These are phyloP conservation scores for Colletotrichum viniferum DNA, from an alignment of 2,329 filamentous ascomycete genomes.

Conservation along the genomic window DNA sequence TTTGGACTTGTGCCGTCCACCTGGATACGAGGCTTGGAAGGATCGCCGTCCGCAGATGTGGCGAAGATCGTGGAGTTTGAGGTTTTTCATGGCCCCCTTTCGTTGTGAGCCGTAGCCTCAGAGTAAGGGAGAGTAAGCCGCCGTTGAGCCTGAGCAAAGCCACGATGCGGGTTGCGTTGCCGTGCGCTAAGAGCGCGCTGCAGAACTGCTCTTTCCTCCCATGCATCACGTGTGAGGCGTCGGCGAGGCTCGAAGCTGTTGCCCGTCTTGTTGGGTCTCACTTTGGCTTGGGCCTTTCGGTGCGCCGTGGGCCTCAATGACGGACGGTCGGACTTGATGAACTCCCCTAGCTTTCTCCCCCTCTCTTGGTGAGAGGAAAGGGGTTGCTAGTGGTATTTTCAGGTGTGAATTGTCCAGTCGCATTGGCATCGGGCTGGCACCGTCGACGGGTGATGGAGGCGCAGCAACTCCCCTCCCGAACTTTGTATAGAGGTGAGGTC, in stretches of 20 bases:
- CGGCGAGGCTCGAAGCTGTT: not conserved
- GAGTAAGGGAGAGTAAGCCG: not conserved
- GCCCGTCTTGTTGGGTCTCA: not conserved
- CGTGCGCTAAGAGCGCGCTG: not conserved
- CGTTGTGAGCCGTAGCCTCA: not conserved
- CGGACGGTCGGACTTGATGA: not conserved
- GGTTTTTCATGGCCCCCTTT: not conserved
- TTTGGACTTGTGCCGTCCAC: not conserved
- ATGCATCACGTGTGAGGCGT: not conserved
- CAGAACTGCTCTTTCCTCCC: not conserved
- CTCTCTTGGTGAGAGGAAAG: not conserved
- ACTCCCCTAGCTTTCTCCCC: not conserved
- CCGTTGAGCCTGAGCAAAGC: not conserved
- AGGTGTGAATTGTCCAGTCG: constrained; percentile 1
- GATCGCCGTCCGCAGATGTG: not conserved
- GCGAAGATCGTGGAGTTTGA: not conserved
- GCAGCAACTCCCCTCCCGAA: not conserved
- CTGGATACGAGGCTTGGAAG: not conserved
- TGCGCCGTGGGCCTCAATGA: not conserved
- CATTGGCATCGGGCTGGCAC: not conserved
- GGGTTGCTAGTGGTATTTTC: not conserved
- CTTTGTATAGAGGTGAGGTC: not conserved
- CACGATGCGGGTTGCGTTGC: not conserved
- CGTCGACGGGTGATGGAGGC: constrained; percentile 5
- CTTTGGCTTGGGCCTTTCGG: not conserved